phyloP scores from a whole-genome alignment of 805 yeast species.

The Blastobotrys muscicola region DNA sequence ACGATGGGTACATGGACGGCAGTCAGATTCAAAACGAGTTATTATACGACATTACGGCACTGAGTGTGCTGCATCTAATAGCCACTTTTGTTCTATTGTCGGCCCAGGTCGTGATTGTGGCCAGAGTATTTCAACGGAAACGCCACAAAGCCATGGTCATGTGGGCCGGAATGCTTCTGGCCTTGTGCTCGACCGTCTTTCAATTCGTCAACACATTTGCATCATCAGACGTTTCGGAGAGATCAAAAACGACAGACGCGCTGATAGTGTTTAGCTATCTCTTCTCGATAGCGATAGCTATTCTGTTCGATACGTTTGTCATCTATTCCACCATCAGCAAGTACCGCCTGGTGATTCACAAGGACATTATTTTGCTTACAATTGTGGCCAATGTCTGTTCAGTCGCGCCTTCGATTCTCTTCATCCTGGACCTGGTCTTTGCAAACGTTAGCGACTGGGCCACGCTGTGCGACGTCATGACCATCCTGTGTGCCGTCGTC shows the following conservation, averaged over 20 bases:
- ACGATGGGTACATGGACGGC: constrained; percentile 2
- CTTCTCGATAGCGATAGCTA: constrained; percentile 16
- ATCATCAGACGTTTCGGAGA: constrained; percentile 7
- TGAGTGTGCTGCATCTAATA: constrained; percentile 3
- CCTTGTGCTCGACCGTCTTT: constrained; percentile 6
- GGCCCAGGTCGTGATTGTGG: constrained; percentile 12
- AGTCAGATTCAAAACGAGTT: constrained; percentile 4
- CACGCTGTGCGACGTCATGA: constrained; percentile 6
- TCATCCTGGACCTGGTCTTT: constrained; percentile 15
- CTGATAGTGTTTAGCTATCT: constrained; percentile 17
- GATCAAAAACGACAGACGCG: constrained; percentile 14
- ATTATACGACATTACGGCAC: neutral
- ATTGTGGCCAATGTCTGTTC: constrained; percentile 10
- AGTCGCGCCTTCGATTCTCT: constrained; percentile 13
- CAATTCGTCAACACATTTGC: constrained; percentile 8
- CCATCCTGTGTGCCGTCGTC: constrained; percentile 12
- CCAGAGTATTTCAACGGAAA: constrained; percentile 13
- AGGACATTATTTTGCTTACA: constrained; percentile 7
- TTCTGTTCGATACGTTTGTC: constrained; percentile 15
- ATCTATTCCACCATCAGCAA: constrained; percentile 7
- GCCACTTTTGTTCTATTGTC: constrained; percentile 6
- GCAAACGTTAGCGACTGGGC: constrained; percentile 12
- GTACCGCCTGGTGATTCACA: neutral
- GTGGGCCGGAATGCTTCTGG: constrained; percentile 10
- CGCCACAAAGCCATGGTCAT: constrained; percentile 12